These are phyloP conservation scores for Strobilomyces dryophilus DNA, from an alignment of 768 basidiomycete species.

Conservation along the genomic window DNA sequence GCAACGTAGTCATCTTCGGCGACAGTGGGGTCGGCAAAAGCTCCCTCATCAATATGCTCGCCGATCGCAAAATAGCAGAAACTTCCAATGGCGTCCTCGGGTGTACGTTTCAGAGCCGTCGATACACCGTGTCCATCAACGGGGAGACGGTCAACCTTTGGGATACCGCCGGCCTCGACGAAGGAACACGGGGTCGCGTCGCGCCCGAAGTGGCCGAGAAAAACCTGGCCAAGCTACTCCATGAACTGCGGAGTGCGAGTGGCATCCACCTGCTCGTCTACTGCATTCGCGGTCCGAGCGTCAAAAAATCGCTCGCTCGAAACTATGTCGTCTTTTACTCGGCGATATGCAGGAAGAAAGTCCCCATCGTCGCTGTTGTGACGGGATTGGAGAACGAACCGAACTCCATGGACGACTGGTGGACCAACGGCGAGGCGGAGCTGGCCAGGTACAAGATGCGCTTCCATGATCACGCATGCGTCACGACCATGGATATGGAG, in stretches of 20 bases:
- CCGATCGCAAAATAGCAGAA: slow-evolving; percentile 24
- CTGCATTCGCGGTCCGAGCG: slow-evolving; percentile 30
- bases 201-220: slow-evolving; percentile 24
- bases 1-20: slow-evolving; percentile 42
- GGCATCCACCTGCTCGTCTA: slow-evolving; percentile 32
- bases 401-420: slow-evolving; percentile 35
- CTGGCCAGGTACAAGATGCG: slow-evolving; percentile 33
- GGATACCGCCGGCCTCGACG: slow-evolving; percentile 33
- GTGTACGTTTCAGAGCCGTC: slow-evolving; percentile 33
- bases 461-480: slow-evolving; percentile 40
- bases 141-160: slow-evolving; percentile 21
- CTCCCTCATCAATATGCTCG: slow-evolving; percentile 41
- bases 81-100: slow-evolving; percentile 31
- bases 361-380: slow-evolving; percentile 31
- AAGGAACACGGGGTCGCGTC: slow-evolving; percentile 24
- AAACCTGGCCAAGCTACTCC: slow-evolving; percentile 28
- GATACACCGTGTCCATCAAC: slow-evolving; percentile 20
- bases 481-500: slow-evolving; percentile 32
- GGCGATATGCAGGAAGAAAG: slow-evolving; percentile 28
- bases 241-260: slow-evolving; percentile 23
- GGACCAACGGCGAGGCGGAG: slow-evolving; percentile 29
- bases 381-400: slow-evolving; percentile 33
- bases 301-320: slow-evolving; percentile 22
- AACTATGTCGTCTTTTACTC: slow-evolving; percentile 32
- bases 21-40: slow-evolving; percentile 43